These are phyloP conservation scores for Claviceps spartinae DNA, from an alignment of 2,329 filamentous ascomycete genomes.

Conservation along the genomic window DNA sequence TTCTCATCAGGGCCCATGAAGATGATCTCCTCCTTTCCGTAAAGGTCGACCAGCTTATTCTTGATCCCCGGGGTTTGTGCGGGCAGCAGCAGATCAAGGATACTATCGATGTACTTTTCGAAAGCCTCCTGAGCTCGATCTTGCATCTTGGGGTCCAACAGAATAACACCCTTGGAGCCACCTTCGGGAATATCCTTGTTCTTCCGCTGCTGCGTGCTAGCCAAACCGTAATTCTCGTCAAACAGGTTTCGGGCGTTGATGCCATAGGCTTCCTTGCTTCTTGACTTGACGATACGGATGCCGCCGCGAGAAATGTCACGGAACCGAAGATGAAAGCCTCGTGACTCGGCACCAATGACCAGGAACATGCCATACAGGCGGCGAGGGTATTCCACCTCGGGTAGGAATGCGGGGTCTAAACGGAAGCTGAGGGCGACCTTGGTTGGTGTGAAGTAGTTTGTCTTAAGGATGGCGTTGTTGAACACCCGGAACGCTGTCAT, in stretches of 20 bases:
- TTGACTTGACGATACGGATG: slow-evolving; percentile 96
- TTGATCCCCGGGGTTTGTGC: slow-evolving; percentile 93
- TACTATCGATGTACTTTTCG: slow-evolving; percentile 99
- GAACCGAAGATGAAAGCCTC: slow-evolving; percentile 95
- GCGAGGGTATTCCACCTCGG: slow-evolving; percentile 82
- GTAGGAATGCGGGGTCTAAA: slow-evolving; percentile 77
- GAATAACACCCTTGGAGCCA: slow-evolving; percentile 92
- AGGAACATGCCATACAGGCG: slow-evolving; percentile 97
- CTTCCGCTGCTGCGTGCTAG: slow-evolving; percentile 97
- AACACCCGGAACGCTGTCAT: slow-evolving; percentile 95
- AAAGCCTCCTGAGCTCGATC: slow-evolving; percentile 87
- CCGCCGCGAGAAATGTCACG: slow-evolving; percentile 92
- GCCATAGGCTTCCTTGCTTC: slow-evolving; percentile 86
- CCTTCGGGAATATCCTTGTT: slow-evolving; percentile 99
- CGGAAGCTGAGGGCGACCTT: slow-evolving; percentile 98
- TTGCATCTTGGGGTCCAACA: slow-evolving; percentile 87
- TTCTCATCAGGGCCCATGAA: slow-evolving; percentile 99
- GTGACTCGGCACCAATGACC: slow-evolving; percentile 90
- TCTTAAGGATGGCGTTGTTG: slow-evolving; percentile 88
- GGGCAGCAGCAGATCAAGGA: slow-evolving; percentile 83
- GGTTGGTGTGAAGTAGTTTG: slow-evolving; percentile 93
- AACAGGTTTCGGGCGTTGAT: slow-evolving; percentile 96
- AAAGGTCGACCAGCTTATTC: slow-evolving; percentile 91
- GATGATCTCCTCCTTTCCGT: slow-evolving; percentile 89
- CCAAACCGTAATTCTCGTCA: slow-evolving; percentile 96